phyloP scores from a whole-genome alignment of 2,329 filamentous ascomycete genomes.

The Neofusicoccum sp. region DNA sequence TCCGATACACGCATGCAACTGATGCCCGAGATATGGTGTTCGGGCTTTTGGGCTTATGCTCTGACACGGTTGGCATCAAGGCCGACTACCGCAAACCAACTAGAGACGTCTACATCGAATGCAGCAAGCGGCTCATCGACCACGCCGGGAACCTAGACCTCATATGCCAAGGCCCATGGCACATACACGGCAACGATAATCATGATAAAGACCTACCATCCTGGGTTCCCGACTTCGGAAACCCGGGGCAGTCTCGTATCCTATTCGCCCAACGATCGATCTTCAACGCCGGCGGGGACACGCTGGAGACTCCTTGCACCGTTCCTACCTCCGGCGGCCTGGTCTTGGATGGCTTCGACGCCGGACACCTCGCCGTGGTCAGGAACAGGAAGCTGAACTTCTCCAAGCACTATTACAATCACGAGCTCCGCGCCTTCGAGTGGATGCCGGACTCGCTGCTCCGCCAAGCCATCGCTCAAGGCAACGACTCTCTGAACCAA shows the following conservation, averaged over 20 bases:
- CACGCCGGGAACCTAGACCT: conserved; percentile 24
- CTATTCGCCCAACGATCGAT: conserved; percentile 14
- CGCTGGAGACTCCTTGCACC: not conserved
- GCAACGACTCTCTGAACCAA: not conserved
- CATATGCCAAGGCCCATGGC: conserved; percentile 22
- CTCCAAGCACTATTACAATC: too few relatives aligned
- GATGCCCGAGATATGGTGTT: conserved; percentile 11
- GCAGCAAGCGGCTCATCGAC: conserved; percentile 23
- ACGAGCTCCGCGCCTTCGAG: not conserved
- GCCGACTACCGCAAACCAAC: conserved; percentile 27
- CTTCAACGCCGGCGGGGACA: not conserved
- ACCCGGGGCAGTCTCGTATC: not conserved
- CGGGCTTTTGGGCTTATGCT: conserved; percentile 18
- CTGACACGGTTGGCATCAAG: conserved; percentile 20
- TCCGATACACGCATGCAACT: conserved; percentile 26
- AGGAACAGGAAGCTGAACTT: too few relatives aligned
- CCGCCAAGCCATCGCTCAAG: not conserved
- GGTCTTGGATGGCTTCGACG: not conserved
- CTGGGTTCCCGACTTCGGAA: conserved; percentile 28
- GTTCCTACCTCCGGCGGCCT: not conserved
- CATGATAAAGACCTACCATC: conserved; percentile 24
- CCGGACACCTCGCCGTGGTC: not conserved
- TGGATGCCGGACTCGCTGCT: not conserved
- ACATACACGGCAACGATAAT: not conserved
- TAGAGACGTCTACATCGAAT: conserved; percentile 25